Conservation (phyloP, 2,329 filamentous ascomycete genomes). For the Claviceps pazoutovae region DNA sequence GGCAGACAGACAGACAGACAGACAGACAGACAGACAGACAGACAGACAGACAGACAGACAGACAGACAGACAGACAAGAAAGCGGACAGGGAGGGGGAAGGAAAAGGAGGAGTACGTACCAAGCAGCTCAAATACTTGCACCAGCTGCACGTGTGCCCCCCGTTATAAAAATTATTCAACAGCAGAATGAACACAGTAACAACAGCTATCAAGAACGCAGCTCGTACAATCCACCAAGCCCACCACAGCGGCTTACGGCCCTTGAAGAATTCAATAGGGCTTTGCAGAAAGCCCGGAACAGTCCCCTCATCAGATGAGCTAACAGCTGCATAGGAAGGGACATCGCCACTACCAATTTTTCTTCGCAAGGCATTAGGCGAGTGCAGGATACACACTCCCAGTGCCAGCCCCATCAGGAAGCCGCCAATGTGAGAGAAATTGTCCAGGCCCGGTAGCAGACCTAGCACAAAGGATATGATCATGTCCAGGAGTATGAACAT, state of each 20-base stretch:
- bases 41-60: too few species aligned
- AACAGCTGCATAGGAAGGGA: slow-evolving; percentile 59
- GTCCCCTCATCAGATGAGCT: slow-evolving; percentile 33
- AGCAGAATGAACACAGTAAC: slow-evolving; percentile 77
- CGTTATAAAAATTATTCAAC: slow-evolving; percentile 80
- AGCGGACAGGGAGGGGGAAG: too few species aligned
- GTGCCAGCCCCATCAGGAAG: slow-evolving; percentile 78
- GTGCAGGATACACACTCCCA: slow-evolving; percentile 77
- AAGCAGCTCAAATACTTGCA: slow-evolving; percentile 92
- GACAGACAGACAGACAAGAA: too few species aligned
- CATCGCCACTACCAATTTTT: slow-evolving; percentile 46
- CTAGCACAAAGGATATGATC: slow-evolving; percentile 79
- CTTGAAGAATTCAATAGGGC: slow-evolving; percentile 70
- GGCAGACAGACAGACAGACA: too few species aligned
- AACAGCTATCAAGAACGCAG: slow-evolving; percentile 62
- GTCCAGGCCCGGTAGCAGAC: slow-evolving; percentile 81
- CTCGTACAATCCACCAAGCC: slow-evolving; percentile 88
- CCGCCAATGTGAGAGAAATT: slow-evolving; percentile 97
- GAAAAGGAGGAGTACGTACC: slow-evolving; percentile 36
- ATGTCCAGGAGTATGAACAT: slow-evolving; percentile 77
- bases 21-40: too few species aligned
- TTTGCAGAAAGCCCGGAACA: slow-evolving; percentile 42
- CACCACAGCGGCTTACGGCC: slow-evolving; percentile 90
- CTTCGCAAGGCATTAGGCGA: slow-evolving; percentile 70
- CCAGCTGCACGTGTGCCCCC: slow-evolving; percentile 66